Evolutionary conservation across 1,139 yeast species (phyloP), one percentile per base, ranked within the genome.

Genomic region (Saccharomyces hybrid): DNA sequence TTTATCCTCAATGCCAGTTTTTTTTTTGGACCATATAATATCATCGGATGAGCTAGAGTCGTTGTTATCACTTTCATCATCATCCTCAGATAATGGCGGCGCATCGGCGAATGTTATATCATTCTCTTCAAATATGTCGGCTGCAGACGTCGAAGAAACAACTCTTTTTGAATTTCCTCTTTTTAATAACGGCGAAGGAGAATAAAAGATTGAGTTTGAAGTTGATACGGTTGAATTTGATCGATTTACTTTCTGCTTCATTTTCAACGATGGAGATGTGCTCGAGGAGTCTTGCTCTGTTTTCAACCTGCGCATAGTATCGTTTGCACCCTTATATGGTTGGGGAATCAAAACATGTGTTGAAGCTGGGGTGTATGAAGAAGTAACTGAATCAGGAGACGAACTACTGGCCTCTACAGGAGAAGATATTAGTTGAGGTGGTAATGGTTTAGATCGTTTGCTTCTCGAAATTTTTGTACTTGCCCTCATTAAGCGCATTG

Each of bases 21-120:
- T 34, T 1, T 27, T 48, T 29, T 52, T 54, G 5, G 59, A 50
- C 63, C 65, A 58, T 11, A 61, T 55, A 19, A 58, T 60, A 38
- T 59, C 65, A 32, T 60, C 64, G 24, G 62, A 54, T 9, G 62
- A 54, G 11, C 48, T 42, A 34, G 55, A 49, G n/a, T 52, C 52
- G 47, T 53, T 54, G n/a, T 53, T 50, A 32, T 47, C 49, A 9
- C 42, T 54, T 7, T 74, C 73, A 32, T 72, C 76, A 50, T 75
- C 78, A 32, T 73, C 76, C 5, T 79, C 82, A 4, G 75, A 73
- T 26, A 80, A 70, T 2, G 68, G 74, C 0, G 95, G 91, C 0
- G 83, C 90, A 58, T 79, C 83, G n/a, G 79, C 88, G 71, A 91
- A 91, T 1, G 83, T 79, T 21, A 88, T 78, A 9, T 76, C 79